phyloP scores from a whole-genome alignment of 371 early-diverging fungal species.

The Mucor racemosus region DNA sequence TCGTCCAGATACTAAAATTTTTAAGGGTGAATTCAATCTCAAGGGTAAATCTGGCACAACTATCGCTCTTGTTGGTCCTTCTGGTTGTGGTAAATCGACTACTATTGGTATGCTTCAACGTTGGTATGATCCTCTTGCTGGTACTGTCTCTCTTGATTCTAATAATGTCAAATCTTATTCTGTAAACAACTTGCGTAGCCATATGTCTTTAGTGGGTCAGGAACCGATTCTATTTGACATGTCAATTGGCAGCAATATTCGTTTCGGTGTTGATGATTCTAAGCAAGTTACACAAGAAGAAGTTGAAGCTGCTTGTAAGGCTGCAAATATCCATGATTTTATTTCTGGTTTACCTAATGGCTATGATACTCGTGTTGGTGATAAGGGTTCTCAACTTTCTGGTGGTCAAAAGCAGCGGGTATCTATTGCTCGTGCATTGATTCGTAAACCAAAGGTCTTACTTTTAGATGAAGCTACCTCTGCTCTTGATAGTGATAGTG shows the following conservation, averaged over 20 bases:
- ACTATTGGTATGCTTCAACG: conserved; percentile 83
- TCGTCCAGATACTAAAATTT: conserved; percentile 74
- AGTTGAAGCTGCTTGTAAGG: conserved; percentile 64
- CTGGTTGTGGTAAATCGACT: conserved; percentile 89
- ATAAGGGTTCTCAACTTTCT: conserved; percentile 71
- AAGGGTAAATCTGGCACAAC: conserved; percentile 73
- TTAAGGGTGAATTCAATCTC: conserved; percentile 75
- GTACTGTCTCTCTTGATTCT: conserved; percentile 67
- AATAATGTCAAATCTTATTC: conserved; percentile 66
- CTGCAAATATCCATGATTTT: conserved; percentile 82
- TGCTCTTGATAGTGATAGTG: conserved; percentile 88
- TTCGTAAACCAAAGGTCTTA: conserved; percentile 87
- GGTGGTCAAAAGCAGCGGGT: conserved; percentile 83
- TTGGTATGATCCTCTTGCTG: conserved; percentile 78
- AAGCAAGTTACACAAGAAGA: conserved; percentile 53
- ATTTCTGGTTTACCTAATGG: conserved; percentile 68
- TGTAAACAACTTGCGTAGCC: conserved; percentile 64
- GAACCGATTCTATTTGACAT: conserved; percentile 84
- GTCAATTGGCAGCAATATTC: conserved; percentile 82
- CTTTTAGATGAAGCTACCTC: conserved; percentile 97
- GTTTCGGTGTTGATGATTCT: conserved; percentile 60
- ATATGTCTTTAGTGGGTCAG: conserved; percentile 86
- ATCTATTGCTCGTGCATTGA: conserved; percentile 71
- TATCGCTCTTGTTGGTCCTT: conserved; percentile 87
- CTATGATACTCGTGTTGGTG: conserved; percentile 82